Evolutionary conservation across 2,329 filamentous ascomycete species (phyloP), one percentile per base, ranked within the genome.

Genomic region (Ascochyta rabiei): DNA sequence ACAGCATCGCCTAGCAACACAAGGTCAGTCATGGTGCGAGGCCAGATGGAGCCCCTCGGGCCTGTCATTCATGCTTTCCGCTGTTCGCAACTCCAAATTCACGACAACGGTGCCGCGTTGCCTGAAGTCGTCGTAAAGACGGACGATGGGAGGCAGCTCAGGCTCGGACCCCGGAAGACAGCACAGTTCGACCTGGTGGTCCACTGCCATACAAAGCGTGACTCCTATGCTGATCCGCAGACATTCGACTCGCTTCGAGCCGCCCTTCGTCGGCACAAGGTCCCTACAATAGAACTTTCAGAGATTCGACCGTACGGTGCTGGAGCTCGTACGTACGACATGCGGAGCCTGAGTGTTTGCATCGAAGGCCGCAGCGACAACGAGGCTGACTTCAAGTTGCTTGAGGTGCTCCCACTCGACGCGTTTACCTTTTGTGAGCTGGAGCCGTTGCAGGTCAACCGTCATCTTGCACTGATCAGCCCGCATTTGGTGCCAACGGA

Each of bases 391-490:
- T 74, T 62, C 42, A 53, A 64, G 23, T 34, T 68, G 15, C 60
- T 69, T 41, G 71, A 73, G 47, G 61, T 63, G 24, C 62, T 75
- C 33, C 73, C 71, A 12, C 60, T 75, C 34, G 69, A 74, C 37
- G 55, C 70, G 28, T 70, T 65, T 51, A 66, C 59, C 16, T 73
- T 76, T 49, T 60, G 66, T 18, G 61, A 66, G 13, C 64, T 76
- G 23, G 69, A 75, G 18, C 66, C 73, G 18, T 64, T 57, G n/a
- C 68, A 75, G 44, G 53, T 76, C 37, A 76, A 75, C 34, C 70
- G 73, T n/a, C 74, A 76, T 52, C 52, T 76, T 31, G 71, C 72
- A 31, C 59, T 61, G 19, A 68, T 75, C 41, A 71, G 64, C 34
- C 64, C 69, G 48, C 60, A 64, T 45, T 47, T 66, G 53, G 41